phyloP scores from a whole-genome alignment of 2,329 filamentous ascomycete species.

The Tolypocladium tropicale region DNA sequence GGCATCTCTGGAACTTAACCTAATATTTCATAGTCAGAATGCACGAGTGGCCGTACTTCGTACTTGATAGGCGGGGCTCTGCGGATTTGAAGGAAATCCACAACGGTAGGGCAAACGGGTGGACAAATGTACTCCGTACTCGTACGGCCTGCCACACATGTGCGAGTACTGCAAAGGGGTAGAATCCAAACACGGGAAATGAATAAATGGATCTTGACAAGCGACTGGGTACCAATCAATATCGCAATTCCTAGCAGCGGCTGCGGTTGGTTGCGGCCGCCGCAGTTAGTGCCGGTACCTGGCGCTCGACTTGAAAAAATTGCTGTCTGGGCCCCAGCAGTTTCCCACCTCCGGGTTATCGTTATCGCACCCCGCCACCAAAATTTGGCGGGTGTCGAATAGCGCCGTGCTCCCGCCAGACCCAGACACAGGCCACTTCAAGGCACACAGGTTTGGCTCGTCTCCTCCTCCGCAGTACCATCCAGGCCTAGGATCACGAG shows the following conservation, averaged over 20 bases:
- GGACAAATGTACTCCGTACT: not conserved
- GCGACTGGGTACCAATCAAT: not conserved
- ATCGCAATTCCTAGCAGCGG: not conserved
- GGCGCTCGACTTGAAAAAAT: not conserved
- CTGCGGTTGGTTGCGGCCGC: not conserved
- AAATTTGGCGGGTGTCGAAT: conserved; percentile 5
- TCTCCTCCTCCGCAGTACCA: conserved; percentile 1
- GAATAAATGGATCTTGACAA: not conserved
- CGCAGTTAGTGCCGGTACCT: not conserved
- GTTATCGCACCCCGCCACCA: conserved; percentile 26
- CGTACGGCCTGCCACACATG: too few species aligned
- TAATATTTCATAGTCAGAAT: too few species aligned
- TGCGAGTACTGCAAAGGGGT: too few species aligned
- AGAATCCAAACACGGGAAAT: not conserved
- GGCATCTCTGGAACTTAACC: too few species aligned
- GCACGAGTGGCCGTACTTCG: too few species aligned
- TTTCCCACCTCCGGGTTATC: conserved; percentile 21
- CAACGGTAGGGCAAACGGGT: not conserved
- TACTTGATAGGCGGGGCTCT: too few species aligned
- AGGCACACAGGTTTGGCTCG: conserved; percentile 9
- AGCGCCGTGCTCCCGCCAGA: conserved; percentile 6
- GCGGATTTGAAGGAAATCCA: not conserved
- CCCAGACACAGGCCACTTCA: conserved; percentile 1
- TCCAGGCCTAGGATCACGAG: not conserved
- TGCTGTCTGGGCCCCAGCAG: not conserved